Percentiles rank a stretch among this genome's conserved stretches.
These are phyloP conservation scores for Manihot esculenta DNA, from an alignment of 441 rosid species.

Conservation along the genomic window DNA sequence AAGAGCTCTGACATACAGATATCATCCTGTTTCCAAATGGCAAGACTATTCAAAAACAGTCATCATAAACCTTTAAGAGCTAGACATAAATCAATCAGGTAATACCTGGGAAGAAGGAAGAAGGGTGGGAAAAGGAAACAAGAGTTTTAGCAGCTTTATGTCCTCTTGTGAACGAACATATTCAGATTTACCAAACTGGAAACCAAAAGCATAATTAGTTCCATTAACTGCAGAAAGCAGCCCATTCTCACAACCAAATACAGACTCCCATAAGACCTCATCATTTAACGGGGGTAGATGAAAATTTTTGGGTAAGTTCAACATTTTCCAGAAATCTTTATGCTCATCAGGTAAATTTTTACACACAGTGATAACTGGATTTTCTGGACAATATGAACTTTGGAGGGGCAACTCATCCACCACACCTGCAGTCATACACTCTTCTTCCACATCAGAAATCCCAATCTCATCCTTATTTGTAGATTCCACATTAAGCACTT, in stretches of 20 bases:
- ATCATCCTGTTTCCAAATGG: slow-evolving; percentile 47
- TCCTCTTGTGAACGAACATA: slow-evolving; percentile 58
- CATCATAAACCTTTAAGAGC: neutral
- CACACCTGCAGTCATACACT: slow-evolving; percentile 18
- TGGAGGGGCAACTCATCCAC: slow-evolving; percentile 30
- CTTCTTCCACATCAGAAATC: slow-evolving; percentile 29
- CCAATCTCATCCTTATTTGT: slow-evolving; percentile 29
- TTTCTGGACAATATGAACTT: slow-evolving; percentile 70
- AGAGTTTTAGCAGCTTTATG: slow-evolving; percentile 50
- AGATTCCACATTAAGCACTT: slow-evolving; percentile 33
- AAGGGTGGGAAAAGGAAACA: slow-evolving; percentile 88
- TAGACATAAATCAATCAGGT: slow-evolving; percentile 19
- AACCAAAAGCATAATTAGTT: slow-evolving; percentile 71
- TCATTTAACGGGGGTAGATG: slow-evolving; percentile 78
- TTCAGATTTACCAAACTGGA: slow-evolving; percentile 62
- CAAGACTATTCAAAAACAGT: slow-evolving; percentile 3
- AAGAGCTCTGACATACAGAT: slow-evolving; percentile 60
- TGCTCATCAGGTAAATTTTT: slow-evolving; percentile 50
- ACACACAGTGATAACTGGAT: slow-evolving; percentile 66
- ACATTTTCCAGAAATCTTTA: slow-evolving; percentile 43
- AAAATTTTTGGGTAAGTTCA: slow-evolving; percentile 60
- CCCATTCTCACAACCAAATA: slow-evolving; percentile 47
- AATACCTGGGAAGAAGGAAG: slow-evolving; percentile 85
- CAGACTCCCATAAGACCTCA: slow-evolving; percentile 57
- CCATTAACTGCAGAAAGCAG: slow-evolving; percentile 40